phyloP scores from a whole-genome alignment of 2,329 filamentous ascomycete species.

The Colletotrichum sp. region DNA sequence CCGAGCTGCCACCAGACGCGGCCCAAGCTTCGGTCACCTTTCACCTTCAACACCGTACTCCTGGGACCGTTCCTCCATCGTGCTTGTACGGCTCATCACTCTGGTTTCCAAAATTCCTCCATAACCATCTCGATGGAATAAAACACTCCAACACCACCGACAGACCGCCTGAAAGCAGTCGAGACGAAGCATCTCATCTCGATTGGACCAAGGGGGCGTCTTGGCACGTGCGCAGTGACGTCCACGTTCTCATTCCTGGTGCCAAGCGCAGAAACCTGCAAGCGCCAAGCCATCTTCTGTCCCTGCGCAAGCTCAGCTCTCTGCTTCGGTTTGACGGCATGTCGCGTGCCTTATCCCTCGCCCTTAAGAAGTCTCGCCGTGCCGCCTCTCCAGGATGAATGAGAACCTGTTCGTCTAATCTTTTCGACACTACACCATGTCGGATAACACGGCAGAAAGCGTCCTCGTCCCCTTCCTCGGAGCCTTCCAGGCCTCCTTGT shows the following conservation, averaged over 20 bases:
- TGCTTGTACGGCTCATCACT: background rate
- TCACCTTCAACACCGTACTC: background rate
- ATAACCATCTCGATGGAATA: background rate
- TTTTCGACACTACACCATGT: background rate
- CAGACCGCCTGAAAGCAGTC: background rate
- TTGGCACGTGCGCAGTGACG: conserved; percentile 19
- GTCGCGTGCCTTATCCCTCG: background rate
- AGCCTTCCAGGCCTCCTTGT: conserved; percentile 51
- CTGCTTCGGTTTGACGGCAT: background rate
- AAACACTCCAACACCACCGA: background rate
- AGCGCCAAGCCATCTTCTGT: background rate
- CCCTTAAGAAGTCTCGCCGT: background rate
- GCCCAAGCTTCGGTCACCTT: background rate
- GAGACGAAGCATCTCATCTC: background rate
- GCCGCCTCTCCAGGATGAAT: background rate
- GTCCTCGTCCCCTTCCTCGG: conserved; percentile 44
- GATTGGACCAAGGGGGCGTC: background rate
- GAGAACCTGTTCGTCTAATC: background rate
- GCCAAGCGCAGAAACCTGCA: background rate
- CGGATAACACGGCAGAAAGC: conserved; percentile 10
- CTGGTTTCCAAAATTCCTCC: background rate
- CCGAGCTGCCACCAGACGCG: background rate
- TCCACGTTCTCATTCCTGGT: background rate
- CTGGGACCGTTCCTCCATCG: background rate
- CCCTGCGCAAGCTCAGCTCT: background rate